A percentile compares a stretch with the other conserved stretches of the same genome.
phyloP scores from a whole-genome alignment of 805 yeast genomes.

The Metschnikowia dekortorum region DNA sequence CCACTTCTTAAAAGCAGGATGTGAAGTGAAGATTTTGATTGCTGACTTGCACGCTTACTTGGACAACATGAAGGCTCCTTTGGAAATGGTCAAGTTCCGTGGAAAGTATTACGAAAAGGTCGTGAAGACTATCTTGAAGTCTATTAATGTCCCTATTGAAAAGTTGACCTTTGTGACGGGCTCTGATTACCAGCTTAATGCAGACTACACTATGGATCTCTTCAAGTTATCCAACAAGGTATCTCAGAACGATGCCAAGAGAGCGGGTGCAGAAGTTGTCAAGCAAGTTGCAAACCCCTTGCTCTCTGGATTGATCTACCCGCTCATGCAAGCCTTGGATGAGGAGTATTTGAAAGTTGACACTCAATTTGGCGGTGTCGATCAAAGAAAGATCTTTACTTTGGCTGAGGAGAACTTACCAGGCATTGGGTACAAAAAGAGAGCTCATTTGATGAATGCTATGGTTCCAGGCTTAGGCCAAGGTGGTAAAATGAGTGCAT shows the following conservation, averaged over 20 bases:
- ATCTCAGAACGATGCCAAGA: constrained; percentile 91
- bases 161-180: constrained; percentile 81
- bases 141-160: constrained; percentile 90
- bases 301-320: constrained; percentile 90
- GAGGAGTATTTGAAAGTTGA: constrained; percentile 86
- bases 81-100: constrained; percentile 84
- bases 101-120: constrained; percentile 83
- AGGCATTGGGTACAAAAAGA: constrained; percentile 85
- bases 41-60: constrained; percentile 97
- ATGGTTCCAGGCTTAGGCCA: constrained; percentile 98
- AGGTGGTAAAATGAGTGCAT: constrained; percentile 98
- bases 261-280: constrained; percentile 99
- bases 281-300: constrained; percentile 95
- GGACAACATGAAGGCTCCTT: constrained; percentile 97
- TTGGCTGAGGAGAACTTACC: constrained; percentile 93
- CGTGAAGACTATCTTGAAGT: constrained; percentile 77
- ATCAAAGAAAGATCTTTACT: constrained; percentile 95
- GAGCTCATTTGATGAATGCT: constrained; percentile 97
- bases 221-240: constrained; percentile 81
- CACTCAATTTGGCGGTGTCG: constrained; percentile 98
- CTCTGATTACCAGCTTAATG: constrained; percentile 77
- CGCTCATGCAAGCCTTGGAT: constrained; percentile 97
- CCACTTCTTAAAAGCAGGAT: constrained; percentile 91
- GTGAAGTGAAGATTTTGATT: constrained; percentile 83
- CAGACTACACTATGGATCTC: constrained; percentile 82